phyloP scores from a whole-genome alignment of 129 eudicot species.

The Erigeron canadensis region DNA sequence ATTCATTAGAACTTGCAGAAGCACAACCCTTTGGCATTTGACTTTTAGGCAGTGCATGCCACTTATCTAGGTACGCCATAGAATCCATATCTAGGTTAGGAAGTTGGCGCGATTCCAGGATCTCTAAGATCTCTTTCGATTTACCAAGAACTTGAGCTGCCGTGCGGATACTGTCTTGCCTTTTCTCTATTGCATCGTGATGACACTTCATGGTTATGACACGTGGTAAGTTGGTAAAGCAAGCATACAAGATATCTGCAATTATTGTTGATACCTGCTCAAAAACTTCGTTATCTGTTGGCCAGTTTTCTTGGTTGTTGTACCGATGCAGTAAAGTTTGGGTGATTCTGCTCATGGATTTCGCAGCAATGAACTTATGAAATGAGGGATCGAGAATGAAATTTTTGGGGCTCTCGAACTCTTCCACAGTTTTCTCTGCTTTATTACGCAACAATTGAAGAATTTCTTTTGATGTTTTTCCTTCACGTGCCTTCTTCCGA shows the following conservation, averaged over 20 bases:
- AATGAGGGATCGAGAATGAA: neutral
- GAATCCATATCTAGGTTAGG: conserved; percentile 19
- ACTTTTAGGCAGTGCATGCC: conserved; percentile 16
- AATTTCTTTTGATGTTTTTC: conserved; percentile 28
- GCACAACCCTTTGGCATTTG: neutral
- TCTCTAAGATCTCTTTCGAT: conserved; percentile 27
- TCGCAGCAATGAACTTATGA: conserved; percentile 29
- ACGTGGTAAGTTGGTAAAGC: conserved; percentile 23
- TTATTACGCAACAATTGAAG: conserved; percentile 26
- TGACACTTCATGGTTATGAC: too few relatives aligned
- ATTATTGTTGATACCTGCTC: conserved; percentile 23
- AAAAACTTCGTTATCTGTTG: conserved; percentile 21
- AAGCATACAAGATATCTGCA: conserved; percentile 24
- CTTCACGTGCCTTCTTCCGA: conserved; percentile 7
- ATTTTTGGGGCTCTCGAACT: conserved; percentile 10
- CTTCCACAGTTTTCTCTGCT: conserved; percentile 13
- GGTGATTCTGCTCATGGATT: conserved; percentile 35
- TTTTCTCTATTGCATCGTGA: too few relatives aligned
- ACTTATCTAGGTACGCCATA: conserved; percentile 32
- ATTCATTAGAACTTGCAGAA: conserved; percentile 1
- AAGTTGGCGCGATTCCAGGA: conserved; percentile 19
- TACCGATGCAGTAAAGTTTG: neutral
- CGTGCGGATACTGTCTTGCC: too few relatives aligned
- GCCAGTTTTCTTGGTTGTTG: neutral
- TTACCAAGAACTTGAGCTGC: too few relatives aligned